phyloP scores from a whole-genome alignment of 768 basidiomycete species.

The Terana coerulea region DNA sequence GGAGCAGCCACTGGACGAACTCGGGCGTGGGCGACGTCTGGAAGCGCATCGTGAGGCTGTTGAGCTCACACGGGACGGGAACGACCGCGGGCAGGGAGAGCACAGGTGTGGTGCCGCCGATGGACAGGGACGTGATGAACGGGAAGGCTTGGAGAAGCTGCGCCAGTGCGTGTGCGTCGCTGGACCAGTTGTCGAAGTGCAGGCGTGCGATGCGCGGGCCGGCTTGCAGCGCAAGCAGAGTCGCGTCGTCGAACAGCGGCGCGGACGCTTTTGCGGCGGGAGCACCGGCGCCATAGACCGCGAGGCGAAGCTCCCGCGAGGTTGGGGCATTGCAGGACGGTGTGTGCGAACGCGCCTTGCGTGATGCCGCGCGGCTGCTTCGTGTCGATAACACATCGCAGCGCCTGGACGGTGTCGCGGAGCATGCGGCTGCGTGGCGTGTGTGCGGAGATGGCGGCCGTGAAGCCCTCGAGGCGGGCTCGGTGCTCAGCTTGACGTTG shows the following conservation, averaged over 20 bases:
- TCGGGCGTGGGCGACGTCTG: slow-evolving; percentile 58
- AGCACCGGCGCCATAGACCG: slow-evolving; percentile 64
- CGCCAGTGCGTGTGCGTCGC: slow-evolving; percentile 49
- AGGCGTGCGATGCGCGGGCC: slow-evolving; percentile 54
- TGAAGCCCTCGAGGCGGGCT: slow-evolving; percentile 54
- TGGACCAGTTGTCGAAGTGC: slow-evolving; percentile 70
- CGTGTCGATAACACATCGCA: slow-evolving; percentile 59
- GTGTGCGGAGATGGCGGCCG: slow-evolving; percentile 42
- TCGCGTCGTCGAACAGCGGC: slow-evolving; percentile 29
- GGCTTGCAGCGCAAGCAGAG: slow-evolving; percentile 46
- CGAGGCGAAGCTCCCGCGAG: slow-evolving; percentile 50
- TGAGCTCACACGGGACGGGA: slow-evolving; percentile 45
- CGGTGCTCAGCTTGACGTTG: slow-evolving; percentile 49
- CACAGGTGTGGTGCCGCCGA: slow-evolving; percentile 52
- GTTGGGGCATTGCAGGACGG: slow-evolving; percentile 56
- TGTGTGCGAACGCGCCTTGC: slow-evolving; percentile 53
- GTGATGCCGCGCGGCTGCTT: slow-evolving; percentile 61
- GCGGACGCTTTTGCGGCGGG: slow-evolving; percentile 14
- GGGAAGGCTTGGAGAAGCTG: slow-evolving; percentile 67
- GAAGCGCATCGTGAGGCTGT: slow-evolving; percentile 60
- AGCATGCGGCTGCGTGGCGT: slow-evolving; percentile 47
- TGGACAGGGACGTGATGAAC: slow-evolving; percentile 44
- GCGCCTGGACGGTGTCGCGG: slow-evolving; percentile 47
- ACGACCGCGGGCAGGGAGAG: slow-evolving; percentile 38
- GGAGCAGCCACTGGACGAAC: slow-evolving; percentile 68